These are phyloP conservation scores for Penicillium sp. DNA, from an alignment of 2,329 filamentous ascomycete species.

Conservation along the genomic window DNA sequence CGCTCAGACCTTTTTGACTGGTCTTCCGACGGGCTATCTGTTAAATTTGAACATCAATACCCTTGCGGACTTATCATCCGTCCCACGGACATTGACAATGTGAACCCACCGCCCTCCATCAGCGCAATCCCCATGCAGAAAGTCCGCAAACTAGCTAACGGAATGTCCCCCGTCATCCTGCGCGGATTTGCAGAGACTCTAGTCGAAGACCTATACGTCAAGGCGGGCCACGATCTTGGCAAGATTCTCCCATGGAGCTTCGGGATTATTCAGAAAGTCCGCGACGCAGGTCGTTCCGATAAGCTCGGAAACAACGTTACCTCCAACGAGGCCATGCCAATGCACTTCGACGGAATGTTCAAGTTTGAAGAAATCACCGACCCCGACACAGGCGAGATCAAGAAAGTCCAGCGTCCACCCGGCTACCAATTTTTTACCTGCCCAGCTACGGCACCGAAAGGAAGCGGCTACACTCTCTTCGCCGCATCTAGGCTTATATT, in stretches of 20 bases:
- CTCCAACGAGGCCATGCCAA: conserved; percentile 57
- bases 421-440: conserved; percentile 57
- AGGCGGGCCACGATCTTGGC: conserved; percentile 51
- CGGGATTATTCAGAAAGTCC: conserved; percentile 53
- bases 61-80: conserved; percentile 31
- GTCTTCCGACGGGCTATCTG: conserved; percentile 33
- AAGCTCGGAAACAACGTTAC: conserved; percentile 54
- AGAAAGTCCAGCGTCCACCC: conserved; percentile 46
- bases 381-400: conserved; percentile 41
- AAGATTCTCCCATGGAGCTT: conserved; percentile 55
- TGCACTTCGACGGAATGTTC: conserved; percentile 60
- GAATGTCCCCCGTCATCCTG: conserved; percentile 55
- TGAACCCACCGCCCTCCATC: conserved; percentile 23
- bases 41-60: conserved; percentile 50
- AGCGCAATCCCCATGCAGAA: conserved; percentile 25
- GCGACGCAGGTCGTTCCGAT: conserved; percentile 48
- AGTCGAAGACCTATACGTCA: conserved; percentile 47
- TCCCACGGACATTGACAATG: conserved; percentile 21
- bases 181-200: conserved; percentile 53
- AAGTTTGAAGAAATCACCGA: conserved; percentile 49
- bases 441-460: conserved; percentile 43
- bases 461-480: conserved; percentile 58
- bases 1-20: conserved; percentile 49
- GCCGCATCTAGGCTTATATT: conserved; percentile 54
- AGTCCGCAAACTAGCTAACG: conserved; percentile 45